phyloP scores from a whole-genome alignment of 1,139 yeast species.

The Candida glucosophila region DNA sequence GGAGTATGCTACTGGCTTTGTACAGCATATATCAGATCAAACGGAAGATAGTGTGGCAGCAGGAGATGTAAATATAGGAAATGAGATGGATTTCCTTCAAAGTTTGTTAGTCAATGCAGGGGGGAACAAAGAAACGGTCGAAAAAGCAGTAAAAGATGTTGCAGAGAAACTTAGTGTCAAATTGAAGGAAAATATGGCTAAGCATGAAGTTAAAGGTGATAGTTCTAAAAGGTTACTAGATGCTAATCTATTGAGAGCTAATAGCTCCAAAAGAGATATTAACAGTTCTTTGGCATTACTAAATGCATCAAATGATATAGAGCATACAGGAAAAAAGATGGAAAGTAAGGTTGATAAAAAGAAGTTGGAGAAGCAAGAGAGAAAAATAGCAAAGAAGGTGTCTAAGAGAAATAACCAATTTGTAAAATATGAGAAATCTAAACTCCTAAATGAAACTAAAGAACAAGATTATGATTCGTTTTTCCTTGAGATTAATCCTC shows the following conservation, averaged over 20 bases:
- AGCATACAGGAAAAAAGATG: slow-evolving; percentile 83
- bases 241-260: slow-evolving; percentile 48
- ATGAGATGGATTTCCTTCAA: slow-evolving; percentile 60
- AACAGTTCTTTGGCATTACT: slow-evolving; percentile 64
- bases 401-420: slow-evolving; percentile 87
- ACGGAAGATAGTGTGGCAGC: slow-evolving; percentile 80
- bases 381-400: slow-evolving; percentile 92
- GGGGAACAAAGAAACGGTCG: slow-evolving; percentile 51
- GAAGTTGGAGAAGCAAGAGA: slow-evolving; percentile 94
- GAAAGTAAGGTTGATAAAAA: slow-evolving; percentile 93
- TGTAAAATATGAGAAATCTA: slow-evolving; percentile 89
- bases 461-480: slow-evolving; percentile 85
- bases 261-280: slow-evolving; percentile 62
- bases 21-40: slow-evolving; percentile 63
- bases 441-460: slow-evolving; percentile 55
- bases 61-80: slow-evolving; percentile 56
- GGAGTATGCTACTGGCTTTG: slow-evolving; percentile 86
- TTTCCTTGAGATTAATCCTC: slow-evolving; percentile 89
- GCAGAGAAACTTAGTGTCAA: slow-evolving; percentile 44
- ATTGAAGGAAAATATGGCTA: slow-evolving; percentile 63
- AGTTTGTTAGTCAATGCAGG: slow-evolving; percentile 73
- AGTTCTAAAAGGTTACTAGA: slow-evolving; percentile 76
- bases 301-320: slow-evolving; percentile 76
- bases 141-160: slow-evolving; percentile 36
- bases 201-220: slow-evolving; percentile 61